Evolutionary conservation across 352 stramenopile species (phyloP).

Genomic region (Phytophthora sojae): DNA sequence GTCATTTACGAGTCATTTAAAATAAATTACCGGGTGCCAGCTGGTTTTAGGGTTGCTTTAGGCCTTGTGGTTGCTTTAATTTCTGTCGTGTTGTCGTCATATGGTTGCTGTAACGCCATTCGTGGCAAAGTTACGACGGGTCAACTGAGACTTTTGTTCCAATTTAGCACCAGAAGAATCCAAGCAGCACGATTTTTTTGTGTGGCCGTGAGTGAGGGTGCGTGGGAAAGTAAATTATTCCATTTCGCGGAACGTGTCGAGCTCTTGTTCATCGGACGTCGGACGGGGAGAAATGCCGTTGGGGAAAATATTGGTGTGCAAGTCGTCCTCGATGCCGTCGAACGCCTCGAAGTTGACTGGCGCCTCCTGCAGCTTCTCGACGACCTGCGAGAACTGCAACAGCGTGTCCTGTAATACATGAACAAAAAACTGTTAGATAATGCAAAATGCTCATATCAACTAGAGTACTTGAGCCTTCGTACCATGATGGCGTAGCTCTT

Average conservation of each 20-base stretch:
- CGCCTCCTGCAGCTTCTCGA: conserved; percentile 64
- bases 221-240: not conserved
- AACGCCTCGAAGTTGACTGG: conserved; percentile 57
- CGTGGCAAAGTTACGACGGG: not conserved
- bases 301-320: conserved; percentile 20
- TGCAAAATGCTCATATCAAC: not conserved
- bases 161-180: not conserved
- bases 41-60: too few relatives aligned
- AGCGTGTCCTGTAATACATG: conserved; percentile 50
- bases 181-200: conserved; percentile 9
- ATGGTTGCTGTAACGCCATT: too few relatives aligned
- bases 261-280: not conserved
- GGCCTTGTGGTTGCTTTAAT: too few relatives aligned
- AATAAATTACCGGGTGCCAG: too few relatives aligned
- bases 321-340: conserved; percentile 21
- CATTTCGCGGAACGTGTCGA: conserved; percentile 8
- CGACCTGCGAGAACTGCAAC: conserved; percentile 64
- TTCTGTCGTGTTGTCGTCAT: too few relatives aligned
- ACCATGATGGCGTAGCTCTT: conserved; percentile 69
- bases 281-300: conserved; percentile 16
- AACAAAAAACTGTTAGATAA: not conserved
- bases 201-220: not conserved
- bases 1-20: too few relatives aligned
- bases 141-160: conserved; percentile 2
- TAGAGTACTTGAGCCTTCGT: not conserved